phyloP scores from a whole-genome alignment of 345 rosid genomes.

The Eucalyptus coolabah region DNA sequence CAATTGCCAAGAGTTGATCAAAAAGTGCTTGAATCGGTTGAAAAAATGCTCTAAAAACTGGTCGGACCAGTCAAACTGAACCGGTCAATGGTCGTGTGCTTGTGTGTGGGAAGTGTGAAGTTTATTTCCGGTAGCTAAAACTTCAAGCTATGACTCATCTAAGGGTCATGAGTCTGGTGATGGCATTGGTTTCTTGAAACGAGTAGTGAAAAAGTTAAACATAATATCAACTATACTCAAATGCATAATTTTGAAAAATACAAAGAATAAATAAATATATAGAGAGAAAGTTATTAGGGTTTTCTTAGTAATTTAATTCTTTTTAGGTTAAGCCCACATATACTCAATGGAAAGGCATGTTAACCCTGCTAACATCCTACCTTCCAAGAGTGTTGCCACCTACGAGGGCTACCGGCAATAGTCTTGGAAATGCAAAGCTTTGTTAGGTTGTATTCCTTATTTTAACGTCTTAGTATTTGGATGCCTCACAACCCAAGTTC shows the following conservation, averaged over 20 bases:
- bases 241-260: neutral
- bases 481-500: no score
- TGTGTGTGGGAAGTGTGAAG: neutral
- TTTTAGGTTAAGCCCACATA: neutral
- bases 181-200: neutral
- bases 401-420: no score
- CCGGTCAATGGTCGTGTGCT: neutral
- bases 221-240: neutral
- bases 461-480: accelerated
- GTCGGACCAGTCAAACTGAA: neutral
- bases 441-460: no score
- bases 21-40: neutral
- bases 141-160: neutral
- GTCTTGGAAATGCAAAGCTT: no score
- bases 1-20: neutral
- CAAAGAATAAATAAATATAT: neutral
- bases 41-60: neutral
- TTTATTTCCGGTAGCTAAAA: neutral
- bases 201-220: neutral
- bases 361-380: neutral
- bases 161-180: neutral
- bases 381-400: no score
- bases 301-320: neutral
- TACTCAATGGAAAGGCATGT: neutral
- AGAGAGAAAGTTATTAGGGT: neutral